phyloP scores from a whole-genome alignment of 352 stramenopile species.

The Blastocystis sp. region DNA sequence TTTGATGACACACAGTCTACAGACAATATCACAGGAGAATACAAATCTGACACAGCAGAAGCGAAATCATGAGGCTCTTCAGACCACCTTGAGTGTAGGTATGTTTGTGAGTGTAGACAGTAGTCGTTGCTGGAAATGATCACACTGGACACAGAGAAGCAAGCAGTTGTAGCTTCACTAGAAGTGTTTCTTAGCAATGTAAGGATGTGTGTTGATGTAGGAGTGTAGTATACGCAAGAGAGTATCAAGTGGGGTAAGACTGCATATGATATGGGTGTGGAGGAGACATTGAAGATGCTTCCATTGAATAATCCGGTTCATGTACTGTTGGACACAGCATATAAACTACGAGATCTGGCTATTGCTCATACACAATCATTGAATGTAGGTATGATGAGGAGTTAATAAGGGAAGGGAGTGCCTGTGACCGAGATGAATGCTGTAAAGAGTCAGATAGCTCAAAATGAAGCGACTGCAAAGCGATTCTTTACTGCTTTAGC shows the following conservation, averaged over 20 bases:
- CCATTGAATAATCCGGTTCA: not conserved
- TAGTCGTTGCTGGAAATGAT: constrained; percentile 11
- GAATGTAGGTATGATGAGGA: not conserved
- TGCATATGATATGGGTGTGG: not conserved
- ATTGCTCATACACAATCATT: not conserved
- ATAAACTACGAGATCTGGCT: not conserved
- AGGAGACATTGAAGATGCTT: not conserved
- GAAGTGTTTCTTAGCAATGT: not conserved
- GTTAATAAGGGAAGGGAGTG: not conserved
- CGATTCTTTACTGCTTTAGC: not conserved
- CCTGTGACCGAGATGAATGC: not conserved
- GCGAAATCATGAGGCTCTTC: constrained; percentile 6
- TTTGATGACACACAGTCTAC: constrained; percentile 24
- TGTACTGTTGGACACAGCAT: not conserved
- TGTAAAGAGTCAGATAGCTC: not conserved
- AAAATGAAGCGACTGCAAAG: not conserved
- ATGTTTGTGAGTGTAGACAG: not conserved
- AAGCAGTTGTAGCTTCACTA: not conserved
- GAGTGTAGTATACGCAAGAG: not conserved
- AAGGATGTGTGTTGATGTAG: not conserved
- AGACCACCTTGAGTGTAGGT: not conserved
- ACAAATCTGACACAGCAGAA: constrained; percentile 13
- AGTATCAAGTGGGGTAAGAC: constrained; percentile 7
- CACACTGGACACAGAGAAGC: constrained; percentile 4
- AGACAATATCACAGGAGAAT: constrained; percentile 25